Evolutionary conservation across 164 flowering plant species (phyloP).

Genomic region (Nymphaea colorata): DNA sequence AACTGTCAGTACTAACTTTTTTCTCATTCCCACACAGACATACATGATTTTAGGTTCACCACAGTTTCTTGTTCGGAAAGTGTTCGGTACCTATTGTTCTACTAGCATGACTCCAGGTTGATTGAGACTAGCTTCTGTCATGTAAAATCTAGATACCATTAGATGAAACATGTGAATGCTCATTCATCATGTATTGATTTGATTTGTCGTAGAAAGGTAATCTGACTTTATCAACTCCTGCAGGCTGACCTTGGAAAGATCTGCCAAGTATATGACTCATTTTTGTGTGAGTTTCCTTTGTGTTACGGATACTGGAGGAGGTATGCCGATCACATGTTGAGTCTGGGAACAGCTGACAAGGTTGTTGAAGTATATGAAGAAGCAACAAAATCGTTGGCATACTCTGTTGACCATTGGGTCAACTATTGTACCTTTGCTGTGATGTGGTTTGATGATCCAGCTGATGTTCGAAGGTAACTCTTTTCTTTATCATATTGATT

Average conservation of each 20-base stretch:
- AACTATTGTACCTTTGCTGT: constrained; percentile 58
- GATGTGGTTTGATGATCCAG: constrained; percentile 49
- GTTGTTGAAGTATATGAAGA: constrained; percentile 67
- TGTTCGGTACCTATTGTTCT: too few relatives aligned
- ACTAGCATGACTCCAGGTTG: too few relatives aligned
- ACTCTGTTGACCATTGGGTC: constrained; percentile 69
- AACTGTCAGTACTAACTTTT: too few relatives aligned
- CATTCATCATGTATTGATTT: too few relatives aligned
- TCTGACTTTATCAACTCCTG: constrained; percentile 29
- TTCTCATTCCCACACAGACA: too few relatives aligned
- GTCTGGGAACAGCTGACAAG: constrained; percentile 34
- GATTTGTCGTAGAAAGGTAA: too few relatives aligned
- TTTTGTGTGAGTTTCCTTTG: constrained; percentile 69
- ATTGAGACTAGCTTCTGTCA: too few relatives aligned
- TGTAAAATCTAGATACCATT: too few relatives aligned
- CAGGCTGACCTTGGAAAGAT: constrained; percentile 65
- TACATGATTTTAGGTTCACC: too few relatives aligned
- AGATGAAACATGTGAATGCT: too few relatives aligned
- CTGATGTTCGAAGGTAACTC: constrained; percentile 66
- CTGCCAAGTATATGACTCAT: constrained; percentile 49
- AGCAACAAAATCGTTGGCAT: constrained; percentile 56
- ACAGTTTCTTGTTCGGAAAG: too few relatives aligned
- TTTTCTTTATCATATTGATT: not conserved
- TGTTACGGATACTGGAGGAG: constrained; percentile 94
- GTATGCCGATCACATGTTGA: constrained; percentile 64